Evolutionary conservation across 2,329 filamentous ascomycete species (phyloP).

Genomic region (Apiospora rasikravindrae): DNA sequence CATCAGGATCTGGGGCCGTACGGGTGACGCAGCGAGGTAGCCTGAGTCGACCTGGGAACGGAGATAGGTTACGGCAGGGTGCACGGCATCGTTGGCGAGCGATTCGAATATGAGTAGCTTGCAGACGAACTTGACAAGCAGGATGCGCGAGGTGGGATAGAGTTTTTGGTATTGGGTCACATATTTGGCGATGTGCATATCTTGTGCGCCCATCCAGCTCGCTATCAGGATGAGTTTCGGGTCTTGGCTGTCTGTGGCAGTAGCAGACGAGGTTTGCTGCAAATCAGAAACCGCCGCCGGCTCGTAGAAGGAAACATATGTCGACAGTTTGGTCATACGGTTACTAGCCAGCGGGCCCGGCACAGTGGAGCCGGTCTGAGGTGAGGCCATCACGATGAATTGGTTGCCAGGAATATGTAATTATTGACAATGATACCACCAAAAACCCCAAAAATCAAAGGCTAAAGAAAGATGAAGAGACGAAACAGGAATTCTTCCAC

Average conservation of each 20-base stretch:
- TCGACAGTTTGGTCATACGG: constrained; percentile 36
- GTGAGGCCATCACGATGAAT: constrained; percentile 26
- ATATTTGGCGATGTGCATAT: constrained; percentile 58
- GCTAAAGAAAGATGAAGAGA: background rate
- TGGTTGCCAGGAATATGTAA: background rate
- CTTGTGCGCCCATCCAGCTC: constrained; percentile 57
- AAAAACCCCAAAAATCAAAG: background rate
- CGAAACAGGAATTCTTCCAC: background rate
- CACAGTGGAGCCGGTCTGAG: constrained; percentile 21
- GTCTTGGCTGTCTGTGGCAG: constrained; percentile 24
- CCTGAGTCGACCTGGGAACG: constrained; percentile 37
- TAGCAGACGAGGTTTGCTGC: constrained; percentile 15
- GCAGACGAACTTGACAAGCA: constrained; percentile 51
- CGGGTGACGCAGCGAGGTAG: constrained; percentile 28
- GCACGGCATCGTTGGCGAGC: constrained; percentile 40
- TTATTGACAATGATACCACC: background rate
- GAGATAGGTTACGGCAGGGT: constrained; percentile 47
- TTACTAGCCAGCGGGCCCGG: constrained; percentile 32
- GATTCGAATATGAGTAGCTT: constrained; percentile 42
- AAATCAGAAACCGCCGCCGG: constrained; percentile 22
- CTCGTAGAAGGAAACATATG: constrained; percentile 36
- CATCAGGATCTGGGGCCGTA: constrained; percentile 45
- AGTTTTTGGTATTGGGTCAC: constrained; percentile 48
- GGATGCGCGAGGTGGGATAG: constrained; percentile 51
- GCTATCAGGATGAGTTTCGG: constrained; percentile 55